Conservation (phyloP, 768 basidiomycete genomes). For the Tephrocybe sp. region DNA sequence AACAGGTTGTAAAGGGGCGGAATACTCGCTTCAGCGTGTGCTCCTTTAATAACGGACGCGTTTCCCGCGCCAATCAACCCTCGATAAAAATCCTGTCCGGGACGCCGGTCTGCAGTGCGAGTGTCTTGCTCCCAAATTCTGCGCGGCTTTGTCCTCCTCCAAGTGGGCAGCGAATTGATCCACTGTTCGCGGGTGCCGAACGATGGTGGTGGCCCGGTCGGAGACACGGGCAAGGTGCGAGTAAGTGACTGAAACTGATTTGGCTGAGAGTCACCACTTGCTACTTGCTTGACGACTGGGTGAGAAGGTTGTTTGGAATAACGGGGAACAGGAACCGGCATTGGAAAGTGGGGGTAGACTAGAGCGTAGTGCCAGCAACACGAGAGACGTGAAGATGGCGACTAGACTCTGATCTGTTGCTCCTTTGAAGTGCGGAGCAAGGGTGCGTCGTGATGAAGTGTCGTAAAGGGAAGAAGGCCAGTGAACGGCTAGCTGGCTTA, state of each 20-base stretch:
- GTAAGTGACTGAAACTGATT: slow-evolving; percentile 55
- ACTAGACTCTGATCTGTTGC: slow-evolving; percentile 44
- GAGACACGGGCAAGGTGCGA: slow-evolving; percentile 58
- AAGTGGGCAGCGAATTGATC: slow-evolving; percentile 69
- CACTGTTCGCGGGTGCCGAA: slow-evolving; percentile 71
- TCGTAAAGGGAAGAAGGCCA: slow-evolving; percentile 57
- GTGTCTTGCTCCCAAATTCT: slow-evolving; percentile 64
- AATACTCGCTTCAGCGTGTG: slow-evolving; percentile 81
- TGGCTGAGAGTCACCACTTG: slow-evolving; percentile 42
- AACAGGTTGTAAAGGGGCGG: slow-evolving; percentile 60
- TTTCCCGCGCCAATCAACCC: slow-evolving; percentile 79
- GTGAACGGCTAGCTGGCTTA: slow-evolving; percentile 27
- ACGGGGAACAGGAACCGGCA: slow-evolving; percentile 85
- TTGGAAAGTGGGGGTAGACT: slow-evolving; percentile 52
- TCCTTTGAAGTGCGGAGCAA: slow-evolving; percentile 38
- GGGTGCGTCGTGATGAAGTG: slow-evolving; percentile 60
- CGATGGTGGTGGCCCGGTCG: slow-evolving; percentile 61
- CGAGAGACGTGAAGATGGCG: slow-evolving; percentile 38
- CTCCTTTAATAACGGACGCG: slow-evolving; percentile 84
- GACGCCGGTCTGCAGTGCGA: slow-evolving; percentile 24
- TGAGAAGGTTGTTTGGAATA: slow-evolving; percentile 59
- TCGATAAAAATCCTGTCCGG: slow-evolving; percentile 60
- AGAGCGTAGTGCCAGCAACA: slow-evolving; percentile 46
- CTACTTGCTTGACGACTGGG: slow-evolving; percentile 60
- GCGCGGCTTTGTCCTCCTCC: slow-evolving; percentile 68